A percentile compares a stretch with the other conserved stretches of the same genome.
phyloP scores from a whole-genome alignment of 768 basidiomycete species.

The Termitomyces sp. region DNA sequence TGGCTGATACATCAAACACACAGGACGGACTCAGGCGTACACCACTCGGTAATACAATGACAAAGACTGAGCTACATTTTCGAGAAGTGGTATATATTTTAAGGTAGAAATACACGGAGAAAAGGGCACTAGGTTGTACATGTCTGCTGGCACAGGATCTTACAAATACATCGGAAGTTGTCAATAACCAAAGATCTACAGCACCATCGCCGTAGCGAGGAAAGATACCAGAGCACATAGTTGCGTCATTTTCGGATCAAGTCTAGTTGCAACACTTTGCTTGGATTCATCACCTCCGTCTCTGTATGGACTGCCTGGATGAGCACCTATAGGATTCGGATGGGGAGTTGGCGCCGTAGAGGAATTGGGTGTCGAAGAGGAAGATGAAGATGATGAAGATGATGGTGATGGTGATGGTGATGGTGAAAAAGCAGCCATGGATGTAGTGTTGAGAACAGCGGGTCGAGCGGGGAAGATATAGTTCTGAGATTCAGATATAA shows the following conservation, averaged over 20 bases:
- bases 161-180: not conserved
- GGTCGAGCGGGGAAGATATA: constrained; percentile 16
- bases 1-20: too few species aligned
- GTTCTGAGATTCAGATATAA: constrained; percentile 18
- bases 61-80: not conserved
- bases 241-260: constrained; percentile 31
- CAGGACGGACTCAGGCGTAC: too few species aligned
- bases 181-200: constrained; percentile 21
- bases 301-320: constrained; percentile 8
- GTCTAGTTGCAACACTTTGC: constrained; percentile 17
- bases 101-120: not conserved
- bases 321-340: constrained; percentile 9
- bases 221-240: constrained; percentile 45
- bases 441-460: constrained; percentile 8
- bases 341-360: not conserved
- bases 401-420: not conserved
- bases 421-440: not conserved
- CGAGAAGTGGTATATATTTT: not conserved
- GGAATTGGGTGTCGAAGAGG: constrained; percentile 1
- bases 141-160: not conserved
- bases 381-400: not conserved
- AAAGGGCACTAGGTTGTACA: not conserved
- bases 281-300: constrained; percentile 6
- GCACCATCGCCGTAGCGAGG: constrained; percentile 52
- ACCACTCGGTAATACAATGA: not conserved